These are phyloP conservation scores for Trichophyton verrucosum DNA, from an alignment of 2,329 filamentous ascomycete species.

Conservation along the genomic window DNA sequence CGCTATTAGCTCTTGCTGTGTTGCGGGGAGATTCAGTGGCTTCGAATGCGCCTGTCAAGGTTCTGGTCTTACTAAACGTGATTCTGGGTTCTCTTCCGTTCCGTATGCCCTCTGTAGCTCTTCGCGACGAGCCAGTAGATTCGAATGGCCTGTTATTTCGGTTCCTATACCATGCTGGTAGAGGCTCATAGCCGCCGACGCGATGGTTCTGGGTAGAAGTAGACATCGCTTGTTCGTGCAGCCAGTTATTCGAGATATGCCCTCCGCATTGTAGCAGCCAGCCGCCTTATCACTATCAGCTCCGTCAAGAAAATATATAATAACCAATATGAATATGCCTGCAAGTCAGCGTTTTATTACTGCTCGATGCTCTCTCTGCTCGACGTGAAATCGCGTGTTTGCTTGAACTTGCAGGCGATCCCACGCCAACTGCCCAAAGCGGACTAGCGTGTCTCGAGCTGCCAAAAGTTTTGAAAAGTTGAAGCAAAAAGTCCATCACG, in stretches of 20 bases:
- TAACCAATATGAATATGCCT: neutral
- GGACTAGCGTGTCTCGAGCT: constrained; percentile 10
- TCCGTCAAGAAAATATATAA: constrained; percentile 13
- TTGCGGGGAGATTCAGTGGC: constrained; percentile 20
- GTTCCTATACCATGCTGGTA: neutral
- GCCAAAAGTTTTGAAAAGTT: neutral
- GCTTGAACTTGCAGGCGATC: no score
- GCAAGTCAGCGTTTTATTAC: neutral
- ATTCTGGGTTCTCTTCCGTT: constrained; percentile 16
- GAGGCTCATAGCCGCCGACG: neutral
- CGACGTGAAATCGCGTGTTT: constrained; percentile 1
- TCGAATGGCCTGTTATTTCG: neutral
- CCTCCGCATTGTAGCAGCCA: neutral
- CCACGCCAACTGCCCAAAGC: constrained; percentile 2
- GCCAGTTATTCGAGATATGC: neutral
- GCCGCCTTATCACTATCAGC: neutral
- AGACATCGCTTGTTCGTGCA: neutral
- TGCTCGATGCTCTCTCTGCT: neutral
- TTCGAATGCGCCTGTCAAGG: constrained; percentile 30
- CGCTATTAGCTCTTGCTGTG: constrained; percentile 16
- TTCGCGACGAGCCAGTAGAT: neutral
- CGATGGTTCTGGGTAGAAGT: neutral
- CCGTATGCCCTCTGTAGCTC: constrained; percentile 4
- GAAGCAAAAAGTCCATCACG: neutral
- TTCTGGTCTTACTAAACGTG: constrained; percentile 26